Base-by-base conservation (phyloP, 129 eudicot species). In the Arctium lappa region DNA sequence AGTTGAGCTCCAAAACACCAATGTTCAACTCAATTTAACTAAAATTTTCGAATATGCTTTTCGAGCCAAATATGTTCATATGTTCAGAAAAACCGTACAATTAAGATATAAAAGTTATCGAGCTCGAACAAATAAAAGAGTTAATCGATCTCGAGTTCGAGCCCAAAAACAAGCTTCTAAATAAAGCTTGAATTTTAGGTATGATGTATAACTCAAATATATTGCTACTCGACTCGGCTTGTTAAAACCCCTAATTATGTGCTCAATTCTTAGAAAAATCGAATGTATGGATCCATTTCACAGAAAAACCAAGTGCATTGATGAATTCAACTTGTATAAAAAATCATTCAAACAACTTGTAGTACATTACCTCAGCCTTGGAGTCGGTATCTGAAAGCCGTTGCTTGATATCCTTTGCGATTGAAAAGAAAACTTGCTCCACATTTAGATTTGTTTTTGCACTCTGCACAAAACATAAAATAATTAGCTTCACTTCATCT, bases 351-450 rank as follows among this genome's bases (percentile, higher is more conserved):
- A 68, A 1, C 53, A 70, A 3, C 65, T 2, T 31, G 44, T 3
- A 44, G 6, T 22, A 22, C 63, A 13, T 63, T 85, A 90, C 91
- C 89, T 80, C 91, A 27, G 86, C 88, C 88, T 80, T 90, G 27
- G 93, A 71, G 62, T 90, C 93, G 8, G 93, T 85, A 79, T 90
- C 93, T 4, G 93, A 89, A 80, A 90, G 91, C 89, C 93, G 86
- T 83, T 87, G 91, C 89, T 85, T 87, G 71, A 87, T 90, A 84
- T 87, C 89, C 84, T 89, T 83, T 11, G 88, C 89, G 39, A 87
- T 87, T 29, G 88, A 85, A 85, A 90, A 85, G 91, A 87, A 87
- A 63, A 87, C 86, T 88, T 83, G 80, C 50, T 85, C 91, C 83
- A 85, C 90, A 22, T 79, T 87, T 32, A 87, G 80, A 82, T 89